Evolutionary conservation across 2,329 filamentous ascomycete species (phyloP).

Genomic region (Ophiostoma fasciatum): DNA sequence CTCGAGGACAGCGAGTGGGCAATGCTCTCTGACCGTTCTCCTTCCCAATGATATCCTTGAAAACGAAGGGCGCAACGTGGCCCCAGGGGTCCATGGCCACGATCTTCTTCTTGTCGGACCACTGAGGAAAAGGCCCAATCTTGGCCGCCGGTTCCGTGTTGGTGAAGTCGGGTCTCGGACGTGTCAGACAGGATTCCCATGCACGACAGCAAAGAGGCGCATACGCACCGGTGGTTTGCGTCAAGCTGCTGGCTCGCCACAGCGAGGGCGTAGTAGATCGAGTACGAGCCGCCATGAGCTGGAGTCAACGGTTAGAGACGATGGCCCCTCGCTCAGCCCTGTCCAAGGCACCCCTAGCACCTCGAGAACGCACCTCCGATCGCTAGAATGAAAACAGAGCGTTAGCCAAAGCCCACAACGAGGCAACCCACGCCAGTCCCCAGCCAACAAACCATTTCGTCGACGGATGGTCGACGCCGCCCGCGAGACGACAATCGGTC

Average conservation of each 20-base stretch:
- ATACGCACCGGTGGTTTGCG: slow-evolving; percentile 47
- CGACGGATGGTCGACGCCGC: slow-evolving; percentile 59
- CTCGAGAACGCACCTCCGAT: slow-evolving; percentile 10
- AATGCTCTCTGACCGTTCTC: slow-evolving; percentile 40
- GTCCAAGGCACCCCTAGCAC: too few relatives aligned
- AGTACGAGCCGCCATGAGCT: slow-evolving; percentile 68
- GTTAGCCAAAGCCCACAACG: slow-evolving; percentile 5
- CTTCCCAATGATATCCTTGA: slow-evolving; percentile 61
- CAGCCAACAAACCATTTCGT: slow-evolving; percentile 61
- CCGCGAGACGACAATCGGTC: slow-evolving; percentile 78
- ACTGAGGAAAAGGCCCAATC: slow-evolving; percentile 80
- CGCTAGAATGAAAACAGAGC: slow-evolving; percentile 3
- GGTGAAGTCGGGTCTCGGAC: slow-evolving; percentile 39
- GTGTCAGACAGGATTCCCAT: background rate
- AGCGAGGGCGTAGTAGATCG: slow-evolving; percentile 86
- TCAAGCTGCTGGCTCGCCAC: slow-evolving; percentile 83
- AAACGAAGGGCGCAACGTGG: slow-evolving; percentile 73
- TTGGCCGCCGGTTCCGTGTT: slow-evolving; percentile 82
- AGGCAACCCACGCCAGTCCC: background rate
- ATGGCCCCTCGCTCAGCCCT: too few relatives aligned
- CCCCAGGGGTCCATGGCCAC: slow-evolving; percentile 95
- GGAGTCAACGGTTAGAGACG: slow-evolving; percentile 16
- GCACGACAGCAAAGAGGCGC: too few relatives aligned
- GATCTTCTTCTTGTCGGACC: slow-evolving; percentile 84
- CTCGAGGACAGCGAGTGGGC: too few relatives aligned